phyloP scores from a whole-genome alignment of 169 alveolate species.

The Eimeria tenella region DNA sequence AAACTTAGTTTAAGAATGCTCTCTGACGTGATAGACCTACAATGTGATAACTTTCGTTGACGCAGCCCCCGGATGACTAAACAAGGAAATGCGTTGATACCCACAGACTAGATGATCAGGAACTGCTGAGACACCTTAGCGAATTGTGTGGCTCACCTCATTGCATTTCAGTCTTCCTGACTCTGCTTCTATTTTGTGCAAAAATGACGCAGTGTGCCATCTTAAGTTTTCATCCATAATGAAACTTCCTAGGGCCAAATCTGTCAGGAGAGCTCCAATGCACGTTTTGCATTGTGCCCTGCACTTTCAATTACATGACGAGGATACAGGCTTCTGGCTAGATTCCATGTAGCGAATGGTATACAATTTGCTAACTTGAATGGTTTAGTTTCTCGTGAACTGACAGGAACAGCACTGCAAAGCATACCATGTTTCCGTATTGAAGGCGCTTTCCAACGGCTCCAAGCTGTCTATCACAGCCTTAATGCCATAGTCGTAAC shows the following conservation, averaged over 20 bases:
- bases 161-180: background rate
- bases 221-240: constrained; percentile 31
- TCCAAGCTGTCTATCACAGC: constrained; percentile 50
- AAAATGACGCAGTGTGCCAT: background rate
- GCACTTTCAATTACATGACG: background rate
- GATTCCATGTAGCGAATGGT: background rate
- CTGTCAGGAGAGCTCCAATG: constrained; percentile 49
- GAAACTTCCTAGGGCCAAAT: constrained; percentile 38
- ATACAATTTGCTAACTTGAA: background rate
- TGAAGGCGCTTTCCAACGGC: constrained; percentile 24
- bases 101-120: background rate
- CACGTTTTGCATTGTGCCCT: constrained; percentile 56
- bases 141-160: background rate
- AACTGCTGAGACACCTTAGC: background rate
- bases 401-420: background rate
- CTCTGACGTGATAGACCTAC: too few relatives aligned
- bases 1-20: too few relatives aligned
- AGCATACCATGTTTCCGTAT: constrained; percentile 66
- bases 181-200: constrained; percentile 20
- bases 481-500: constrained; percentile 61
- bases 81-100: background rate
- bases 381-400: background rate
- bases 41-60: too few relatives aligned
- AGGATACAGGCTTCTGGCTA: too few relatives aligned
- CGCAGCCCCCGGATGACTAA: too few relatives aligned